Evolutionary conservation across 306 rosid species (phyloP), one percentile per base, ranked within the genome.

Genomic region (Lathyrus sativus): DNA sequence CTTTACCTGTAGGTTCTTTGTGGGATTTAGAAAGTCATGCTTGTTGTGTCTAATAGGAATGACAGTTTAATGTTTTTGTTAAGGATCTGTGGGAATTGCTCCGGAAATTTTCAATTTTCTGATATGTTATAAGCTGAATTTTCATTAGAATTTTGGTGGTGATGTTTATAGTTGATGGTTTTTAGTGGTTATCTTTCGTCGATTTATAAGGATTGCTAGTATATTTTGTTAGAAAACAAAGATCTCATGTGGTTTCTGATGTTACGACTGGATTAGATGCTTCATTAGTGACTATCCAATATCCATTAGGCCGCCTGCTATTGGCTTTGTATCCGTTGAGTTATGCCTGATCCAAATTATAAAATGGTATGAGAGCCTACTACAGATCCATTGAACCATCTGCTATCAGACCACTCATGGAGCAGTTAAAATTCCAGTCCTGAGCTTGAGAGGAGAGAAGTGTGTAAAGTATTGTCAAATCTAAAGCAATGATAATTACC

Each of bases 11-110:
- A 67, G 11, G 10, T 53, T 11, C 10, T 59, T 1, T 15, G 54
- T 50, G 17, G 55, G 38, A 75, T 67, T 78, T 67, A 77, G 76
- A 35, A 53, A 19, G 45, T 46, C 60, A 37, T 58, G 67, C n/a
- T 70, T 62, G 26, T 50, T 67, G 71, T 66, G 71, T 67, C 18
- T 19, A 22, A 15, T 55, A 29, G 53, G 12, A 51, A 13, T 43
- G 19, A 7, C 26, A 45, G 10, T 28, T 64, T 55, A 37, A 31
- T 11, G 63, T 70, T 70, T 44, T 24, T 55, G 68, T 62, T 58
- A 35, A 33, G 65, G 68, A 45, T 75, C 51, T 67, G 54, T 22
- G 33, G 55, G 69, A 41, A 13, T 41, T 57, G 42, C 15, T 60
- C 29, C 53, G 38, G 45, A 35, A 39, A 19, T 14, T 11, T 68